Base-by-base conservation (phyloP, 345 rosid genomes). In the Camelina neglecta region DNA sequence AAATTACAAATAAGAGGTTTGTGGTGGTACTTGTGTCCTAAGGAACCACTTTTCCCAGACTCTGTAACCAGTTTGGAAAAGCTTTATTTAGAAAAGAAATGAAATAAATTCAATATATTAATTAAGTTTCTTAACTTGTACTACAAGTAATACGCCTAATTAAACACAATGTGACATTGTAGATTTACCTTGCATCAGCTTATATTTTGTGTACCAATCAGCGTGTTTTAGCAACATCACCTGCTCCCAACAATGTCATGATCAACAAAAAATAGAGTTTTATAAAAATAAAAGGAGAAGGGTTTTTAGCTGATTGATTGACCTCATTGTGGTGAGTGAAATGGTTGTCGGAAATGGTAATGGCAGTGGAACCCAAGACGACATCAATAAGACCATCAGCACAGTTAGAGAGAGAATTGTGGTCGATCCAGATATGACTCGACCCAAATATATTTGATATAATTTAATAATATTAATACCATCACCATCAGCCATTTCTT, bases 361-460 rank as follows among this genome's bases (percentile, higher is more conserved):
- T 83, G 50, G 96, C 63, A 63, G 70, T 73, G 11, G 76, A 73
- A 31, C 76, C 76, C 44, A 18, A 21, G 3, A 73, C 86, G 59
- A 92, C 97, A 76, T 92, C 97, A 73, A 92, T 93, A 45, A 92
- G 91, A 48, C 97, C 97, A 81, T 92, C 96, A 31, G 86, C 88
- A 33, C 94, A 92, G 13, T 79, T 73, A 41, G 97, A 92, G 11
- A 90, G 88, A 7, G 97, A 90, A 76, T 89, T 90, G 78, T 92
- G 97, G 79, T 92, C 97, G 16, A 92, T 76, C 96, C 96, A 92
- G 5, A 92, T 65, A 57, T 92, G 94, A 77, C 94, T 90, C n/a
- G 97, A 89, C 50, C 92, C 91, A 51, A 85, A 88, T 65, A 92
- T 86, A 12, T 96, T 87, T 24, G 24, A 23, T 23, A 23, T 23